Percentiles rank a stretch among this genome's conserved stretches.
Evolutionary conservation across 2,329 filamentous ascomycete genomes (phyloP).

Genomic region (Hypoxylon sp.): DNA sequence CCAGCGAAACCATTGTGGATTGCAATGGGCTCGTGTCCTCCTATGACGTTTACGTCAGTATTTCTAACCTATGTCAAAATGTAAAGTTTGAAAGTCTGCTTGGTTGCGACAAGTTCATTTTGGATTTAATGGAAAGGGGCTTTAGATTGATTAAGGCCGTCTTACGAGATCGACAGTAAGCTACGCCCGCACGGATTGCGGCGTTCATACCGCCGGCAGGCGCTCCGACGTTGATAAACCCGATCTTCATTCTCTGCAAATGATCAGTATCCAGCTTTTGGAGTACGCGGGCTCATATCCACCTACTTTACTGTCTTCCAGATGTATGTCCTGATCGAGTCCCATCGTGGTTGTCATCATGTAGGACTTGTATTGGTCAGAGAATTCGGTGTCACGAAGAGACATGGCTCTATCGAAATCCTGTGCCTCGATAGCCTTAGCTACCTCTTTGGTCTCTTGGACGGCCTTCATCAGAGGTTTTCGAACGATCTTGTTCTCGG

Average conservation of each 20-base stretch:
- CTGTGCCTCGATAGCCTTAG: conserved; percentile 84
- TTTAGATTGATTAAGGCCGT: background rate
- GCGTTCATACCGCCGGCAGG: conserved; percentile 99
- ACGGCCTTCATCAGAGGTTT: conserved; percentile 93
- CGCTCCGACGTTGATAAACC: conserved; percentile 96
- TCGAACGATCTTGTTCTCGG: conserved; percentile 96
- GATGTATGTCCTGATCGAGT: conserved; percentile 73
- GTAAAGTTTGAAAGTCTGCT: background rate
- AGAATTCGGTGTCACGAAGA: conserved; percentile 92
- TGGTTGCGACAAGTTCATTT: background rate
- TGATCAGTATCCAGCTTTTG: conserved; percentile 50
- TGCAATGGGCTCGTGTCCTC: conserved; percentile 90
- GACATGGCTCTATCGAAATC: conserved; percentile 91
- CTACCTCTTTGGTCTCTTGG: conserved; percentile 85
- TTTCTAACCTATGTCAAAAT: background rate
- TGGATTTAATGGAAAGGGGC: background rate
- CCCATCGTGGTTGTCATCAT: conserved; percentile 90
- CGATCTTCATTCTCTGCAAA: conserved; percentile 85
- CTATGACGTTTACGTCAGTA: conserved; percentile 28
- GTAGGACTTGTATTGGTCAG: conserved; percentile 91
- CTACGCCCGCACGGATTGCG: conserved; percentile 91
- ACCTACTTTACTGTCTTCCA: conserved; percentile 79
- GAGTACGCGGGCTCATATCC: background rate
- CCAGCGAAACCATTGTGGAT: conserved; percentile 98
- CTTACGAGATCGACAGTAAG: conserved; percentile 85